phyloP scores from a whole-genome alignment of 2,329 filamentous ascomycete genomes.

The Calonectria crousiana region DNA sequence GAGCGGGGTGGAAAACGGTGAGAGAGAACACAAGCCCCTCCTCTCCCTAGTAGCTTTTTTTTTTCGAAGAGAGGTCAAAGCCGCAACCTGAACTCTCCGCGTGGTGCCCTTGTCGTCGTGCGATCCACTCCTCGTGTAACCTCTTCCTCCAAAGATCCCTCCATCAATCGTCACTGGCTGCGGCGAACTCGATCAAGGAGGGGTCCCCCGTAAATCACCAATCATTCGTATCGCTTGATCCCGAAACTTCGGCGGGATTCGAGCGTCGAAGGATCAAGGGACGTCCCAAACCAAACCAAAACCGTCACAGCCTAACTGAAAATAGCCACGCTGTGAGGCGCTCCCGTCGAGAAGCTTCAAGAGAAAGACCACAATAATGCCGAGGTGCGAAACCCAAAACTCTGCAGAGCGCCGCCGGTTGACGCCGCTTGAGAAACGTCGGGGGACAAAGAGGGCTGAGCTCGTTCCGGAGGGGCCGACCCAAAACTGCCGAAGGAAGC shows the following conservation, averaged over 20 bases:
- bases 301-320: neutral
- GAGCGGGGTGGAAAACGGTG: slow-evolving; percentile 25
- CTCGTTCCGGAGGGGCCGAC: neutral
- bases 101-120: slow-evolving; percentile 10
- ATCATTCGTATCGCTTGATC: neutral
- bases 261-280: slow-evolving; percentile 3
- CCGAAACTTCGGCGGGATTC: neutral
- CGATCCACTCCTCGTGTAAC: slow-evolving; percentile 25
- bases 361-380: neutral
- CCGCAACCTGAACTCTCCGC: slow-evolving; percentile 28
- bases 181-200: neutral
- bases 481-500: neutral
- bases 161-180: slow-evolving; percentile 5
- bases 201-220: neutral
- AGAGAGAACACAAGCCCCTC: slow-evolving; percentile 21
- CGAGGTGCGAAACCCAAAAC: neutral
- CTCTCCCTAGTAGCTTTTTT: slow-evolving; percentile 6
- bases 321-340: neutral
- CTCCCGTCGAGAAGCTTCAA: neutral
- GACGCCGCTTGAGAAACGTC: neutral
- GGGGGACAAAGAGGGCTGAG: neutral
- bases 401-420: neutral
- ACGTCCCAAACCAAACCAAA: slow-evolving; percentile 5
- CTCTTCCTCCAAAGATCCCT: slow-evolving; percentile 1
- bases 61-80: slow-evolving; percentile 27